These are phyloP conservation scores for Lachancea nothofagi DNA, from an alignment of 805 yeast genomes.

Conservation along the genomic window DNA sequence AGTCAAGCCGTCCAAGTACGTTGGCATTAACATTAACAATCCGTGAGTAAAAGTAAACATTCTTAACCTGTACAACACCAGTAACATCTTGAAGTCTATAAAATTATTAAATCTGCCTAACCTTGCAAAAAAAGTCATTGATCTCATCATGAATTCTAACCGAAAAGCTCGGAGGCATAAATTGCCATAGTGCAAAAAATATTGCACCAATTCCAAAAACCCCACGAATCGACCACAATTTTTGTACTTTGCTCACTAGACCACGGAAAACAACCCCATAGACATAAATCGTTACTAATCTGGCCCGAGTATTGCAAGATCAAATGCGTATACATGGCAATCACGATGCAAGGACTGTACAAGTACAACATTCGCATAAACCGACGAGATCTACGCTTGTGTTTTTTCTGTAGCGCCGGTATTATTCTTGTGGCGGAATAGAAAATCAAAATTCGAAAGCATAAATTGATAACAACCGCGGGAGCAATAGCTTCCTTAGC, in stretches of 20 bases:
- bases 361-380: constrained; percentile 63
- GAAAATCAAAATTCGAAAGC: constrained; percentile 80
- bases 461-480: constrained; percentile 73
- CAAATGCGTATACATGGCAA: constrained; percentile 91
- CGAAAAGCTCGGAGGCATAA: constrained; percentile 69
- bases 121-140: neutral
- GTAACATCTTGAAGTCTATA: constrained; percentile 3
- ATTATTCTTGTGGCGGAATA: constrained; percentile 91
- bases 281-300: constrained; percentile 53
- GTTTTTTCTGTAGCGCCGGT: constrained; percentile 55
- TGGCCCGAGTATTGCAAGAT: constrained; percentile 85
- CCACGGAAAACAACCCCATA: constrained; percentile 44
- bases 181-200: constrained; percentile 74
- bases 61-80: constrained; percentile 2
- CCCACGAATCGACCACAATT: constrained; percentile 64
- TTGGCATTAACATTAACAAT: constrained; percentile 2
- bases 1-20: neutral
- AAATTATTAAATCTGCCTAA: neutral
- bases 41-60: neutral
- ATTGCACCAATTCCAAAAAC: constrained; percentile 96
- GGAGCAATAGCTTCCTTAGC: constrained; percentile 65
- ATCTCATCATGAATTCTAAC: constrained; percentile 20
- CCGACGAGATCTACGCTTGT: constrained; percentile 26
- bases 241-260: constrained; percentile 13
- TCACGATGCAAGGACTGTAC: constrained; percentile 88